These are phyloP conservation scores for Eimeria mitis DNA, from an alignment of 169 alveolate genomes.

Conservation along the genomic window DNA sequence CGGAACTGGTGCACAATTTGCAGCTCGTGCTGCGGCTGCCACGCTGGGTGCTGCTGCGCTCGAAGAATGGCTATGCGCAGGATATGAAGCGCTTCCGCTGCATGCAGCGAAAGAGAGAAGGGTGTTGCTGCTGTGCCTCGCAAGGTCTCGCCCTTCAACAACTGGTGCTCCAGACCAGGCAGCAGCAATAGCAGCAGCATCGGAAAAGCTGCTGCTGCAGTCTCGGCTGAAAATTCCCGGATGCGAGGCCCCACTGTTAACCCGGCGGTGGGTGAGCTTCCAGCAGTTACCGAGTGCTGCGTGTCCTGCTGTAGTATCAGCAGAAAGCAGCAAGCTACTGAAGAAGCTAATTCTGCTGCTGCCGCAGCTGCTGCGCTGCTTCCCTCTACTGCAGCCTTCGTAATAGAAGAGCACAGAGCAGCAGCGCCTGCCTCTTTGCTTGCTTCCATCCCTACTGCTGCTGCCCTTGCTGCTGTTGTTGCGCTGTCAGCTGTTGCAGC, in stretches of 20 bases:
- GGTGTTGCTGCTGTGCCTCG: constrained; percentile 59
- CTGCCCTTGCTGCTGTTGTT: neutral
- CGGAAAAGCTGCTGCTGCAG: constrained; percentile 38
- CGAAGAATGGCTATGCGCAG: constrained; percentile 37
- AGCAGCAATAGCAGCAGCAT: constrained; percentile 16
- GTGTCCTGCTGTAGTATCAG: constrained; percentile 33
- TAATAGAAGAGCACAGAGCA: constrained; percentile 3
- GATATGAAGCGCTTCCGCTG: constrained; percentile 35
- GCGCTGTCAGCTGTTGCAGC: neutral
- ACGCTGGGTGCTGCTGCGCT: neutral
- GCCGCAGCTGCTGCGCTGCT: constrained; percentile 53
- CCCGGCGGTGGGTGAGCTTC: neutral
- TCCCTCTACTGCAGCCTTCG: constrained; percentile 37
- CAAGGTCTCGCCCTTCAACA: neutral
- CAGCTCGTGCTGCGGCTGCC: constrained; percentile 16
- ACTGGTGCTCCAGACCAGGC: constrained; percentile 30
- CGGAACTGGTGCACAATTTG: neutral
- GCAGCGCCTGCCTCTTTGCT: neutral
- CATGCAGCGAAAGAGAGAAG: constrained; percentile 26
- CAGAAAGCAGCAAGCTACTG: constrained; percentile 26
- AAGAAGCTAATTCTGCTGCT: constrained; percentile 44
- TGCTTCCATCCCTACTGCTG: neutral
- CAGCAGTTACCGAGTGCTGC: neutral
- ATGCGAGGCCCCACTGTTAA: neutral
- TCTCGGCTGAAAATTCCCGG: constrained; percentile 17